Conservation (phyloP, 225 moss, liverwort and hornwort species). For the Pseudisothecium myosuroides region DNA sequence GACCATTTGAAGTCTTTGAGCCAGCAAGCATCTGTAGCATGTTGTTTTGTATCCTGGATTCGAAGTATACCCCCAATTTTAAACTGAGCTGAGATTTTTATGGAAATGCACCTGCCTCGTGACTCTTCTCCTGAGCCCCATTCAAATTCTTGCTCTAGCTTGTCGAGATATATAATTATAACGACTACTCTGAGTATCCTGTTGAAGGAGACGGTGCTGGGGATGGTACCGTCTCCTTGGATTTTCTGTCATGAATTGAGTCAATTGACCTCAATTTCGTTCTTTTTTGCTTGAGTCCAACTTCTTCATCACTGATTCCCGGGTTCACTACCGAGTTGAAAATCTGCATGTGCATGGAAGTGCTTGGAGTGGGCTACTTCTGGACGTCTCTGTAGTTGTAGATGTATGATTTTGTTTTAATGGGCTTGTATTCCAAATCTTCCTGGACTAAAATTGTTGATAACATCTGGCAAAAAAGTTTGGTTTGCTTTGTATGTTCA, state of each 20-base stretch:
- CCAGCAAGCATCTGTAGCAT: neutral
- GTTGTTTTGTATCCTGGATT: neutral
- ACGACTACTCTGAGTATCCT: neutral
- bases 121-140: no score
- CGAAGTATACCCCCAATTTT: neutral
- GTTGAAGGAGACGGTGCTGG: neutral
- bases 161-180: no score
- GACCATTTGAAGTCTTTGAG: neutral
- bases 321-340: neutral
- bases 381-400: neutral
- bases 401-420: neutral
- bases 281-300: neutral
- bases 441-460: neutral
- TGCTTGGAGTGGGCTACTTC: neutral
- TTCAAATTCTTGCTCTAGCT: neutral
- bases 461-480: neutral
- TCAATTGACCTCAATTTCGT: neutral
- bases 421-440: neutral
- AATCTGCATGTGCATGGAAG: neutral
- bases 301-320: neutral
- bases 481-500: neutral
- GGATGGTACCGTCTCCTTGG: neutral
- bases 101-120: neutral
- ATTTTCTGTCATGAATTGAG: neutral
- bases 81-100: neutral